phyloP scores from a whole-genome alignment of 345 rosid species.

The Stellera chamaejasme region DNA sequence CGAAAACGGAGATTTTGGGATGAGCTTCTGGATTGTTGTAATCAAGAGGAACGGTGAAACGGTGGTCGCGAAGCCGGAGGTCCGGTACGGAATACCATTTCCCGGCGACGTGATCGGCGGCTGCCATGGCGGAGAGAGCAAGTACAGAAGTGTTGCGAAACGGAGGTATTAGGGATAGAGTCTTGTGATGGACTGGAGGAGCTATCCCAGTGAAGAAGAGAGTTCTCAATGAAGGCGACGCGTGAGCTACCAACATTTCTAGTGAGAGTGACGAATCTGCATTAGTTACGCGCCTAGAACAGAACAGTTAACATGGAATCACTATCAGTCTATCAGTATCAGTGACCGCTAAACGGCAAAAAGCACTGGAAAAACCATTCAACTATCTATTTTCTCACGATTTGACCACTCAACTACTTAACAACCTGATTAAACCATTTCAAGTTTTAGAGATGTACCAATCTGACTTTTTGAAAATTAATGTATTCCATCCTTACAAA shows the following conservation, averaged over 20 bases:
- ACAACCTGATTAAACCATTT: no score
- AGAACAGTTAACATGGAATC: no score
- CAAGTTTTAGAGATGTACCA: no score
- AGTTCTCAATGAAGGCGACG: constrained; percentile 22
- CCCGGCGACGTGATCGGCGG: constrained; percentile 43
- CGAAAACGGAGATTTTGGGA: constrained; percentile 59
- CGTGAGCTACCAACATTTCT: constrained; percentile 26
- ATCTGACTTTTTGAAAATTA: no score
- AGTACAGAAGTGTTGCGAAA: constrained; percentile 7
- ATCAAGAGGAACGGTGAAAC: constrained; percentile 72
- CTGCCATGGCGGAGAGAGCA: constrained; percentile 29
- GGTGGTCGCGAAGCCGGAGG: constrained; percentile 79
- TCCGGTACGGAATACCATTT: constrained; percentile 74
- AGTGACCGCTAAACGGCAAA: no score
- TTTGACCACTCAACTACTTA: no score
- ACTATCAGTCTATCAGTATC: no score
- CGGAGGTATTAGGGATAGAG: constrained; percentile 1
- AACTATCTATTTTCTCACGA: no score
- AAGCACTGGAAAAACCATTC: no score
- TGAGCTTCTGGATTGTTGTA: constrained; percentile 30
- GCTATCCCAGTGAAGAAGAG: constrained; percentile 8
- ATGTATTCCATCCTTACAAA: no score
- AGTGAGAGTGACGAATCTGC: not conserved
- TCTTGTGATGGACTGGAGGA: constrained; percentile 9
- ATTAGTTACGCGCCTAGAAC: no score